Evolutionary conservation across 148 eudicot species (phyloP), one percentile per base, ranked within the genome.

Genomic region (Camellia sinensis): DNA sequence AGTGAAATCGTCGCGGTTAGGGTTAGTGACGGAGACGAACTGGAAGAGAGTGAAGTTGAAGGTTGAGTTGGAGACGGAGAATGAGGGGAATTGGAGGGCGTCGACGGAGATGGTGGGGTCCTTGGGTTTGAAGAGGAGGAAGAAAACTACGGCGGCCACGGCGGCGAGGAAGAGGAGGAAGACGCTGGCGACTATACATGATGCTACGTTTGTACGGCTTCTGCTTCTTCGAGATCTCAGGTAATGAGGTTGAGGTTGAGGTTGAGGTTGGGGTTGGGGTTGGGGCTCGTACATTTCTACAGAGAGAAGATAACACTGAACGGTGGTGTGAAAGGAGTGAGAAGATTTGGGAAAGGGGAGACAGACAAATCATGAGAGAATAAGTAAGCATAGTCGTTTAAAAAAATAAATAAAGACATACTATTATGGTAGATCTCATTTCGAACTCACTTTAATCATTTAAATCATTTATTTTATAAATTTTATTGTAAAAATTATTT

Each of bases 21-120:
- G 99, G 91, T 95, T 95, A 0, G 82, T 86, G 63, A 95, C 92
- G 45, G 97, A 82, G 64, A 88, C 88, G 88, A 79, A 87, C 76
- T 95, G 99, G 90, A 91, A 87, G 91, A 92, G 83, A 67, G 94
- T 94, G 90, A 95, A 91, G 84, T 90, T 85, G 68, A 90, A 86
- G 37, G 94, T 91, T 84, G 85, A 81, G 79, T 88, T 90, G 65
- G 79, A 37, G 90, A 86, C 54, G 53, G 93, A 82, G 85, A 92
- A 95, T 0, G 90, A 80, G 12, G 97, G 97, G 88, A 95, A 90
- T 40, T 86, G 89, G 61, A 95, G 88, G 73, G 97, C 84, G 57
- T 87, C 77, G 76, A 93, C 89, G 75, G 99, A 84, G 84, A 95
- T 91, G 44, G 82, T 80, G 1, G 97, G 97, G n/a, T 86, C 78